Evolutionary conservation across 1,139 yeast species (phyloP), one percentile per base, ranked within the genome.

Genomic region (Pichia sp.): DNA sequence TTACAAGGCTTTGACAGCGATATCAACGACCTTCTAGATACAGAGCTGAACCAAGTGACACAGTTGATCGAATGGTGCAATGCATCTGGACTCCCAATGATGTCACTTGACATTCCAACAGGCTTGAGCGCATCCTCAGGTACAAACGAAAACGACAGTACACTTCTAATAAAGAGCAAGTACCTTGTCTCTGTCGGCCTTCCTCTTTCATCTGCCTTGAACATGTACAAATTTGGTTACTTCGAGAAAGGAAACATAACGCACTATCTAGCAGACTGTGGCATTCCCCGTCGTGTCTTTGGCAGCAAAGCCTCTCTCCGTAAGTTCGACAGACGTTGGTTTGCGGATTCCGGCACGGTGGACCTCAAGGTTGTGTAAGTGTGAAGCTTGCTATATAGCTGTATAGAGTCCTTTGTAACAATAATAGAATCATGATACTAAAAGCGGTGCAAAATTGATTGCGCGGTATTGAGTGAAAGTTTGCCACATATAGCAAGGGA

Each of bases 61-160:
- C 66, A 71, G n/a, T 64, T 86, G 29, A 77, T 88, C 32, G 71
- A 71, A 16, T 90, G 97, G 96, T 81, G 87, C 58, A 86, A 87
- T 60, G 73, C 67, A 13, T 74, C 73, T 44, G 72, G 72, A 48
- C 72, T 78, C 8, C 78, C 81, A 50, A 72, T 84, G 13, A 72
- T 88, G 74, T 86, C 96, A 0, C 69, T 90, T 31, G 96, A 90
- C 64, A 80, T 88, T 38, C 95, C 96, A 2, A 80, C 92, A 0
- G 97, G 97, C 7, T 75, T 87, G 45, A 96, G 90, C 65, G 86
- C 95, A 8, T 89, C 95, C 4, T 84, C 95, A 0, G 97, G 96
- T 8, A 77, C 84, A 5, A 58, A 62, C 5, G 70, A 67, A 32
- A 57, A 56, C 26, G 62, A 58, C n/a, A 40, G 49, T 0, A 61